Base-by-base conservation (phyloP, 202 grass and related monocot species). In the Panicum hallii region DNA sequence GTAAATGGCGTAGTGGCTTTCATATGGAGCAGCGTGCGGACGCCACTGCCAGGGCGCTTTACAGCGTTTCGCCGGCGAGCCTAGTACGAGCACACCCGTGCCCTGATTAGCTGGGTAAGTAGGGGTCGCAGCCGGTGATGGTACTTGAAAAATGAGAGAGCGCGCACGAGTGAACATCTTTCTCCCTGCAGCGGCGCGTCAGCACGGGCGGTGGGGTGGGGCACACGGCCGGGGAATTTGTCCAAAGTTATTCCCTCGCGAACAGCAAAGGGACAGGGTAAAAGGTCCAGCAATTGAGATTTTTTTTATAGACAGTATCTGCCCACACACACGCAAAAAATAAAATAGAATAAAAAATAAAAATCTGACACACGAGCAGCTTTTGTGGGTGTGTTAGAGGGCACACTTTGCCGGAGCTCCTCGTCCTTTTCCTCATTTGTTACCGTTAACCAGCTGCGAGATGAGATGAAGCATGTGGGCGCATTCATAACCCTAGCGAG, bases 31-130 rank as follows among this genome's bases (percentile, higher is more conserved):
- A 73, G 30, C 50, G 9, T 67, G 71, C 77, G 10, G 20, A 16
- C 32, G 62, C 53, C 42, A 69, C 47, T 13, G 63, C 15, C 4
- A 15, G 14, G 32, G 58, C 79, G 23, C 85, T 91, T 88, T 91
- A 91, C 89, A 91, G 82, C 72, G 20, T 15, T 41, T 67, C 81
- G 30, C 63, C n/a, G 40, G 70, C 45, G 69, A 70, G 63, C 36
- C 58, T 32, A 75, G 75, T 32, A 56, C 36, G 19, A 6, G 28
- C 23, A 55, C 2, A 5, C 13, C 41, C 57, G 47, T 3, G 16
- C 28, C 47, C 22, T 70, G n/a, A 71, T 82, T 89, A 82, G 62
- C 84, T 84, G 80, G 84, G 75, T 84, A 56, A 90, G 75, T 81
- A 84, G 63, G 38, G 56, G 10, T 87, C 71, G 67, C 66, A 73